These are phyloP conservation scores for Jasminum sambac DNA, from an alignment of 257 asterid genomes.

Conservation along the genomic window DNA sequence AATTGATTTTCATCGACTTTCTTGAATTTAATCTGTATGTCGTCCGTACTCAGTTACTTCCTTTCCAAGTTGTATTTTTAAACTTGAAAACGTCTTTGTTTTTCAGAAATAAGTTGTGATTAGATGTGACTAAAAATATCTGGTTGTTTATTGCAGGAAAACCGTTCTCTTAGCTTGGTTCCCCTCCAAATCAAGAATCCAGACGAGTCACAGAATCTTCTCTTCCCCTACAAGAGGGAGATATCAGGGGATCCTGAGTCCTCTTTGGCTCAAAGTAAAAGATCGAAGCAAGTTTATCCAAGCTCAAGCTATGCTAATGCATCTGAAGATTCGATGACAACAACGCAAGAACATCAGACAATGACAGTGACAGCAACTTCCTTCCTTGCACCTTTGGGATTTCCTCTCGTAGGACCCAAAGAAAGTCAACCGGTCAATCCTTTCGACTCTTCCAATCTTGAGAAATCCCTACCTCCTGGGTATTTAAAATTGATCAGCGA, in stretches of 20 bases:
- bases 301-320: conserved; percentile 86
- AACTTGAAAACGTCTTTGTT: not conserved
- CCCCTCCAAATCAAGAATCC: conserved; percentile 46
- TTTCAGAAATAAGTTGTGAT: not conserved
- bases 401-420: conserved; percentile 64
- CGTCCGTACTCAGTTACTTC: not conserved
- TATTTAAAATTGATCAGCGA: conserved; percentile 82
- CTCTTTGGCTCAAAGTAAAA: conserved; percentile 57
- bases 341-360: conserved; percentile 68
- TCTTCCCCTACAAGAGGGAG: conserved; percentile 84
- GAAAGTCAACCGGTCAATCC: conserved; percentile 45
- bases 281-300: conserved; percentile 73
- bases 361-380: conserved; percentile 64
- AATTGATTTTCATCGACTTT: not conserved
- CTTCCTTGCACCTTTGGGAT: conserved; percentile 57
- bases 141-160: conserved; percentile 39
- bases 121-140: not conserved
- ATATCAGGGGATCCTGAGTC: conserved; percentile 61
- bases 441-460: conserved; percentile 85
- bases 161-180: conserved; percentile 40
- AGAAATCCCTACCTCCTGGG: conserved; percentile 92
- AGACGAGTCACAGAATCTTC: conserved; percentile 35
- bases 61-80: not conserved
- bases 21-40: not conserved
- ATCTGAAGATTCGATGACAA: conserved; percentile 91